These are phyloP conservation scores for Paxillus ammoniavirescens DNA, from an alignment of 768 basidiomycete genomes.

Conservation along the genomic window DNA sequence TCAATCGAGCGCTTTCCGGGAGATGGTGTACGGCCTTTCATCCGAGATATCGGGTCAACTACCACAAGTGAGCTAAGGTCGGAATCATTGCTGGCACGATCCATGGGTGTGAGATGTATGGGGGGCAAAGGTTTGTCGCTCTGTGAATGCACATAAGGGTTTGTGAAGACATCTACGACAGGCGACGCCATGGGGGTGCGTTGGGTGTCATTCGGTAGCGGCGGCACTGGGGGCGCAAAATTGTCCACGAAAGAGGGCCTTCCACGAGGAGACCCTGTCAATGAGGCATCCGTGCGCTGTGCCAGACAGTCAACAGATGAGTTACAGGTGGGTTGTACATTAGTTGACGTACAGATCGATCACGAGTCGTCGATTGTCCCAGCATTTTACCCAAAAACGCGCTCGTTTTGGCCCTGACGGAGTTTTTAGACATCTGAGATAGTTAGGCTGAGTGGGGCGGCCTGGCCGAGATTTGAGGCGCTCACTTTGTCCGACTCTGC, in stretches of 20 bases:
- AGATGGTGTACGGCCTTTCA: slow-evolving; percentile 32
- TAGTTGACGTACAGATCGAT: slow-evolving; percentile 57
- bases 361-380: slow-evolving; percentile 61
- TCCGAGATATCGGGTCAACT: slow-evolving; percentile 45
- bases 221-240: slow-evolving; percentile 42
- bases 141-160: slow-evolving; percentile 31
- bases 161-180: slow-evolving; percentile 51
- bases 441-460: neutral
- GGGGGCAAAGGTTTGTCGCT: slow-evolving; percentile 65
- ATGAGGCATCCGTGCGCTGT: slow-evolving; percentile 57
- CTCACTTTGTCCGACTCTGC: slow-evolving; percentile 52
- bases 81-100: slow-evolving; percentile 38
- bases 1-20: slow-evolving; percentile 31
- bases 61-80: slow-evolving; percentile 61
- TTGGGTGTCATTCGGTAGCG: slow-evolving; percentile 46
- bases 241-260: slow-evolving; percentile 35
- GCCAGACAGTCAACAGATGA: slow-evolving; percentile 14
- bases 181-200: slow-evolving; percentile 41
- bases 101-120: slow-evolving; percentile 39
- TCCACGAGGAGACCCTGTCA: slow-evolving; percentile 22
- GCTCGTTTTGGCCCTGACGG: slow-evolving; percentile 76
- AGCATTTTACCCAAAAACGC: slow-evolving; percentile 80
- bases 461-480: slow-evolving; percentile 1
- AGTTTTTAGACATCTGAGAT: slow-evolving; percentile 45
- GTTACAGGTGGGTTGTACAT: slow-evolving; percentile 3